These are phyloP conservation scores for Knoxia roxburghii DNA, from an alignment of 257 asterid genomes.

Conservation along the genomic window DNA sequence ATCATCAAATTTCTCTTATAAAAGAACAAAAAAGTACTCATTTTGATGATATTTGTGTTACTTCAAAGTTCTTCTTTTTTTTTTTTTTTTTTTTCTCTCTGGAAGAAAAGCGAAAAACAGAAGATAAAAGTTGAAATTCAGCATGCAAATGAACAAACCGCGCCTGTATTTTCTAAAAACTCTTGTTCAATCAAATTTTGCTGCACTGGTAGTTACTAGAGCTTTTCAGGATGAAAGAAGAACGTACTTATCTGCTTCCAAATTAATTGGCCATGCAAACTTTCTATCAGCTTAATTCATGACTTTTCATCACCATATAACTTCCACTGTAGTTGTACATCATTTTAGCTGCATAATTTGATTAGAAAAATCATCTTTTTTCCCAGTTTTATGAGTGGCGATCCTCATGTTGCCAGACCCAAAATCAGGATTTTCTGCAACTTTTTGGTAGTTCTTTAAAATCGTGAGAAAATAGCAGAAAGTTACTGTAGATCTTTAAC, in stretches of 20 bases:
- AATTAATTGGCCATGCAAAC: background rate
- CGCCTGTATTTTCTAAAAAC: background rate
- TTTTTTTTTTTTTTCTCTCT: too few species aligned
- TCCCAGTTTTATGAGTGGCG: too few species aligned
- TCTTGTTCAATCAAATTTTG: background rate
- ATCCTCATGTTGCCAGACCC: too few species aligned
- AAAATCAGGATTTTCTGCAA: too few species aligned
- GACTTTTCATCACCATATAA: background rate
- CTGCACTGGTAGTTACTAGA: background rate
- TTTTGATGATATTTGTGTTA: too few species aligned
- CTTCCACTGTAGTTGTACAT: background rate
- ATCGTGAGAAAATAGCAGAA: too few species aligned
- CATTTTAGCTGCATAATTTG: background rate
- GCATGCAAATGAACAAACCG: background rate
- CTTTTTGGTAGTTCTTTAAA: too few species aligned
- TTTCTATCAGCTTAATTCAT: background rate
- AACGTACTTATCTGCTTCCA: background rate
- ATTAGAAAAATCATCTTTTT: constrained; percentile 6
- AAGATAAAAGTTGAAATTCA: background rate
- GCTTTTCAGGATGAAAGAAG: background rate
- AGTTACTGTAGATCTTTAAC: too few species aligned
- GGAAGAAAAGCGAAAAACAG: background rate
- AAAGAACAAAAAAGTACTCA: too few species aligned
- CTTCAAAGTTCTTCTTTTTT: too few species aligned
- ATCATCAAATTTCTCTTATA: too few species aligned